Base-by-base conservation (phyloP, 73 alveolate species). In the Tetrahymena elliotti region DNA sequence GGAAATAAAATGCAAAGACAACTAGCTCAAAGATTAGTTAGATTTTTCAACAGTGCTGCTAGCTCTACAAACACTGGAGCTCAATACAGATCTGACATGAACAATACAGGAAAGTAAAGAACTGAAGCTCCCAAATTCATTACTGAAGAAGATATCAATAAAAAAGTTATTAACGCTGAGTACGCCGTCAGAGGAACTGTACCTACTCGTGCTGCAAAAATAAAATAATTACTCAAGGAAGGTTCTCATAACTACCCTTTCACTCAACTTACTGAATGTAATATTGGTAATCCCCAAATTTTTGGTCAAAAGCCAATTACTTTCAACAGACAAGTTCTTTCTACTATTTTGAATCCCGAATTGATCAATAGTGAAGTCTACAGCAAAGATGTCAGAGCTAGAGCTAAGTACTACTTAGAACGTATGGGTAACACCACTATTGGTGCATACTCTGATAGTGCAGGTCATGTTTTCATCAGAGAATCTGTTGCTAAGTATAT, bases 251-350 rank as follows among this genome's bases (percentile, higher is more conserved):
- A 96, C 94, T 96, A 68, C 36, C 97, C 97, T 35, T 97, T 97
- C 93, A 95, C 53, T 27, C 40, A 94, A 83, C 94, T 96, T n/a
- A 96, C 96, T 34, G 93, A 94, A 27, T 94, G 96, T 13, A 97
- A 97, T 93, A 97, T 97, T 92, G 99, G 99, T 40, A 97, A 97
- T 93, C 99, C 99, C 40, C 98, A 97, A 83, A 96, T 95, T 11
- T 93, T 95, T 18, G 98, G 98, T 6, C 97, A 97, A 93, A 95
- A 94, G 54, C 98, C 98, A 11, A 35, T 97, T 84, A 97, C 99
- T 47, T 97, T 96, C 95, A 93, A 95, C 54, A 94, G 99, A 41
- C 98, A 97, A 93, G 99, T 96, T 8, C 95, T 96, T 15, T 93
- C 98, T 38, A 39, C 93, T 33, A 35, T 93, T 38, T 15, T 95